Evolutionary conservation across 805 yeast genomes (phyloP), one percentile per base, ranked within the genome.

Genomic region (Babjeviella inositovora): DNA sequence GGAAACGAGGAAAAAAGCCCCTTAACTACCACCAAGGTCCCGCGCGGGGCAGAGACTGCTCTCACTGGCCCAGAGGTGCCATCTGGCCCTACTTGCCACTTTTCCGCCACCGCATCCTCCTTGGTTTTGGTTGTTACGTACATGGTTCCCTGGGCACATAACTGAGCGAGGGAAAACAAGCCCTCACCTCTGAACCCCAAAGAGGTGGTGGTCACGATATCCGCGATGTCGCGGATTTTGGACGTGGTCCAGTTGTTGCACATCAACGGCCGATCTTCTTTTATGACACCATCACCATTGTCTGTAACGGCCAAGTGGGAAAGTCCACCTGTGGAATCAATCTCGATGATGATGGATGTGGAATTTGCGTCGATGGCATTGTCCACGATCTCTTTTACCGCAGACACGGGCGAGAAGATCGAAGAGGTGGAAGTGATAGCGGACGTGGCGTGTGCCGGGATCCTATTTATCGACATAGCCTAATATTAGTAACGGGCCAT

Each of bases 101-200:
- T 32, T 22, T 48, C 49, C 1, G 46, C 56, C 13, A 42, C 29
- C 2, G 15, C 14, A n/a, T 54, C 61, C 1, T 25, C 20, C 4
- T 20, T 10, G 3, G 51, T 42, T 25, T 37, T 47, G 1, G 57
- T 42, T 7, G 32, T 32, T 1, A 57, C 36, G 19, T 41, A 39
- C 30, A 54, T 22, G 0, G 39, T 23, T 1, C 47, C 45, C 11
- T 41, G 34, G 4, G 24, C 28, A 12, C 23, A 25, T 13, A 48
- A 27, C 21, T 34, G 48, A 13, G 51, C 41, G 12, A 65, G 34
- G 19, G 46, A 41, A 32, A 45, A 47, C 6, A 66, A 34, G 0
- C 69, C 67, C 28, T 61, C 62, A 6, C 71, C 73, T 35, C 66
- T 42, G 29, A 57, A 63, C 1, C 72, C 70, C 24, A 56, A 41